Percentiles rank a stretch among this genome's conserved stretches.
Evolutionary conservation across 305 asterid genomes (phyloP).

Genomic region (Ajuga reptans): DNA sequence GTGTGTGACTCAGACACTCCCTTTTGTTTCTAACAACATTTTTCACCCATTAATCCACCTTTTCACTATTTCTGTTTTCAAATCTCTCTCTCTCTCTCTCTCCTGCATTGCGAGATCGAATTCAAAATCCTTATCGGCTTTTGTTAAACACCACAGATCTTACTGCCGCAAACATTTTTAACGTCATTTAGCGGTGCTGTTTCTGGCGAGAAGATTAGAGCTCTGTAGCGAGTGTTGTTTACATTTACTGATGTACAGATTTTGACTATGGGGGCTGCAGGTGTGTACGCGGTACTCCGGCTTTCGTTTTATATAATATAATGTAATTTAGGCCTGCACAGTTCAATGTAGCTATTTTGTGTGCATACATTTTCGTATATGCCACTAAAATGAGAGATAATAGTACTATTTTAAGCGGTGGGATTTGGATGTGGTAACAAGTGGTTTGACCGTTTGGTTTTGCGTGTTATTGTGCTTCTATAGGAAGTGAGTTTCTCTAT

Average conservation of each 20-base stretch:
- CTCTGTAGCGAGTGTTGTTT: constrained; percentile 14
- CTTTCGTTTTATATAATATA: neutral
- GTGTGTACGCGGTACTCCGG: constrained; percentile 24
- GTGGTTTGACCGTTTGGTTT: constrained; percentile 27
- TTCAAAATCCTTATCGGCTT: constrained; percentile 32
- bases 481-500: constrained; percentile 16
- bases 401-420: neutral
- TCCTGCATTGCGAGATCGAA: constrained; percentile 30
- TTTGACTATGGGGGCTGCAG: constrained; percentile 33
- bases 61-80: constrained; percentile 17
- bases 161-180: neutral
- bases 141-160: constrained; percentile 31
- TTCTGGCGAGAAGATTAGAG: constrained; percentile 18
- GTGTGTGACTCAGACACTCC: neutral
- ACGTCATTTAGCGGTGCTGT: neutral
- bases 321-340: constrained; percentile 11
- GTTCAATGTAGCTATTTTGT: constrained; percentile 21
- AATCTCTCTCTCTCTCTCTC: constrained; percentile 27
- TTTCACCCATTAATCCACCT: neutral
- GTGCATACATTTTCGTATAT: neutral
- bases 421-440: constrained; percentile 16
- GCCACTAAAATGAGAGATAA: neutral
- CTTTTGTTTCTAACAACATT: constrained; percentile 1
- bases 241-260: constrained; percentile 14
- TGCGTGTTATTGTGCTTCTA: constrained; percentile 11